These are phyloP conservation scores for Aethionema arabicum DNA, from an alignment of 345 rosid species.

Conservation along the genomic window DNA sequence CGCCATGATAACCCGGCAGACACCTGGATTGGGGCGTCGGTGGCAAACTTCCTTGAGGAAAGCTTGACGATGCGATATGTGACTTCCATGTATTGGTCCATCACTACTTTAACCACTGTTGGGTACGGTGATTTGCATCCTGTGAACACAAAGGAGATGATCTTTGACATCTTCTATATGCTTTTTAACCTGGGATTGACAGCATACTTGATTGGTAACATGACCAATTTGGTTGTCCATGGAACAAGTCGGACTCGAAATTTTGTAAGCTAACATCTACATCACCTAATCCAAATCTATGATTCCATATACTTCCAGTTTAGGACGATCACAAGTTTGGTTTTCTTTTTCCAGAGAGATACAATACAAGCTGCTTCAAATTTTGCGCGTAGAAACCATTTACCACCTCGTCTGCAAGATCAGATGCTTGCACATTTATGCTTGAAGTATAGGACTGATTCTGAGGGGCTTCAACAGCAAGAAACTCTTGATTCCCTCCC, in stretches of 20 bases:
- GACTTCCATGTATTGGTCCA: conserved; percentile 93
- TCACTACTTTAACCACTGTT: conserved; percentile 89
- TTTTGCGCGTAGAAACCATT: conserved; percentile 61
- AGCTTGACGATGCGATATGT: conserved; percentile 73
- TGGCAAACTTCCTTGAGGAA: conserved; percentile 45
- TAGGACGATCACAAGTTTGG: neutral
- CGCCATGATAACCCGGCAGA: conserved; percentile 46
- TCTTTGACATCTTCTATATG: conserved; percentile 90
- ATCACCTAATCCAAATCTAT: neutral
- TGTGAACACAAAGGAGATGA: conserved; percentile 78
- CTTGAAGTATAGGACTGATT: conserved; percentile 68
- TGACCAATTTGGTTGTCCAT: conserved; percentile 97
- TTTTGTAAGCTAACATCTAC: conserved; percentile 55
- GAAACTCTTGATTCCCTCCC: conserved; percentile 76
- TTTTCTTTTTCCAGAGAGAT: conserved; percentile 49
- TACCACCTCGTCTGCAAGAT: conserved; percentile 63
- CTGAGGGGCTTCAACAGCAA: conserved; percentile 76
- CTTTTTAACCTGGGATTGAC: conserved; percentile 87
- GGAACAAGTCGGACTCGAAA: conserved; percentile 88
- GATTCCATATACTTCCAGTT: neutral
- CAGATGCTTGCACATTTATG: conserved; percentile 81
- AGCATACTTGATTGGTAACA: conserved; percentile 91
- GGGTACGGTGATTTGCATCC: conserved; percentile 98
- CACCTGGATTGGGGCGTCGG: conserved; percentile 73
- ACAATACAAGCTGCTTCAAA: conserved; percentile 74